Conservation (phyloP, 2,329 filamentous ascomycete species). For the Alternaria conjuncta region DNA sequence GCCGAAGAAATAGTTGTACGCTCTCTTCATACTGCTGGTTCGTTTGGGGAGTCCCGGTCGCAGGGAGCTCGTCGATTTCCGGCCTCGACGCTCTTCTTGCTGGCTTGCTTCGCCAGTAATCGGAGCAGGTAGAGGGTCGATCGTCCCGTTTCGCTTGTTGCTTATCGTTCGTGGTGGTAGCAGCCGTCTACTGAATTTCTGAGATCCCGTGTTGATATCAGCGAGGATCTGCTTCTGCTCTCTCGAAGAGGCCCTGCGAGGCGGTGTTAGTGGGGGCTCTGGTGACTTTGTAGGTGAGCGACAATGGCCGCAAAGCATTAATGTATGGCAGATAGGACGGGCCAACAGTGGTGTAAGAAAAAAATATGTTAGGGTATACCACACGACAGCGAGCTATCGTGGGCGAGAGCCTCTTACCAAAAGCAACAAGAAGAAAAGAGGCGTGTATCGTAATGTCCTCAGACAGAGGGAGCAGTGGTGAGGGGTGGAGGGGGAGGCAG, state of each 20-base stretch:
- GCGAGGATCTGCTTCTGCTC: constrained; percentile 50
- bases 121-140: constrained; percentile 37
- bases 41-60: constrained; percentile 46
- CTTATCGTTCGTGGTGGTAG: constrained; percentile 24
- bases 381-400: background rate
- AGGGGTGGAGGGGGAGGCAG: constrained; percentile 8
- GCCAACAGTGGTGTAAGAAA: background rate
- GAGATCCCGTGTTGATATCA: constrained; percentile 47
- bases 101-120: constrained; percentile 33
- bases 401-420: constrained; percentile 13
- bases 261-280: constrained; percentile 13
- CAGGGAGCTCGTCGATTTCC: constrained; percentile 37
- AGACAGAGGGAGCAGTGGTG: constrained; percentile 8
- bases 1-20: constrained; percentile 51
- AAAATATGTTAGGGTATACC: constrained; percentile 3
- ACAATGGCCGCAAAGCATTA: constrained; percentile 9
- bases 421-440: constrained; percentile 5
- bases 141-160: constrained; percentile 31
- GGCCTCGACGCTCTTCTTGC: constrained; percentile 41
- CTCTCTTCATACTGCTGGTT: constrained; percentile 49
- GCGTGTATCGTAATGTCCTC: background rate
- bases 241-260: constrained; percentile 38
- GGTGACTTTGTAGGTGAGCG: background rate
- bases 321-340: background rate
- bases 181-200: constrained; percentile 46